These are phyloP conservation scores for Aspergillus wentii DNA, from an alignment of 495 filamentous ascomycete species.

Conservation along the genomic window DNA sequence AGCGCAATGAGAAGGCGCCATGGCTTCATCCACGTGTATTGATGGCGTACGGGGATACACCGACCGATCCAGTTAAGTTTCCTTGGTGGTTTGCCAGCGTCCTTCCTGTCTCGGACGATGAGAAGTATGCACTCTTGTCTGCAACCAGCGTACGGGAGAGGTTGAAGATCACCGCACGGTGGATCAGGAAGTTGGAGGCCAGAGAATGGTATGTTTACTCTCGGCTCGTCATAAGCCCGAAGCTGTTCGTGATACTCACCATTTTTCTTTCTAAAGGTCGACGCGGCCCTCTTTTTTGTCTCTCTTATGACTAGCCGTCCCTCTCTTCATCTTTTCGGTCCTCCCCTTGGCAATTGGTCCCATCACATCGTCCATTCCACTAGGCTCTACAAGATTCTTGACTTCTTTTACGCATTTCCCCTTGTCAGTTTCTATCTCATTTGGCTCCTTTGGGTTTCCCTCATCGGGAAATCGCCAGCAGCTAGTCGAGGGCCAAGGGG, in stretches of 20 bases:
- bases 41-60: slow-evolving; percentile 70
- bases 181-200: slow-evolving; percentile 69
- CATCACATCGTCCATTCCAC: slow-evolving; percentile 12
- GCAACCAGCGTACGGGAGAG: slow-evolving; percentile 73
- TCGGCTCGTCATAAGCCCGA: slow-evolving; percentile 7
- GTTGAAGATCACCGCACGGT: slow-evolving; percentile 70
- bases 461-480: slow-evolving; percentile 7
- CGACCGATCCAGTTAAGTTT: slow-evolving; percentile 68
- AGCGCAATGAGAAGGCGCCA: slow-evolving; percentile 58
- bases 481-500: slow-evolving; percentile 2
- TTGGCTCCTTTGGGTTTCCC: slow-evolving; percentile 21
- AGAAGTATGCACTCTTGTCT: slow-evolving; percentile 70
- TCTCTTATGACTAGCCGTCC: slow-evolving; percentile 49
- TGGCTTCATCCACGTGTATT: slow-evolving; percentile 71
- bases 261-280: slow-evolving; percentile 20
- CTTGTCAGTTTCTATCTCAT: slow-evolving; percentile 38
- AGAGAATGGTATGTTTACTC: slow-evolving; percentile 60
- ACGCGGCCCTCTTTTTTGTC: slow-evolving; percentile 27
- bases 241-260: slow-evolving; percentile 11
- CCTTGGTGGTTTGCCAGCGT: slow-evolving; percentile 91
- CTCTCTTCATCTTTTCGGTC: slow-evolving; percentile 36
- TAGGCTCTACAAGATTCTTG: slow-evolving; percentile 23
- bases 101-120: slow-evolving; percentile 66
- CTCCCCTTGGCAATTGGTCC: slow-evolving; percentile 22
- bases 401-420: slow-evolving; percentile 31